These are phyloP conservation scores for Diaporthe amygdali DNA, from an alignment of 2,329 filamentous ascomycete genomes.

Conservation along the genomic window DNA sequence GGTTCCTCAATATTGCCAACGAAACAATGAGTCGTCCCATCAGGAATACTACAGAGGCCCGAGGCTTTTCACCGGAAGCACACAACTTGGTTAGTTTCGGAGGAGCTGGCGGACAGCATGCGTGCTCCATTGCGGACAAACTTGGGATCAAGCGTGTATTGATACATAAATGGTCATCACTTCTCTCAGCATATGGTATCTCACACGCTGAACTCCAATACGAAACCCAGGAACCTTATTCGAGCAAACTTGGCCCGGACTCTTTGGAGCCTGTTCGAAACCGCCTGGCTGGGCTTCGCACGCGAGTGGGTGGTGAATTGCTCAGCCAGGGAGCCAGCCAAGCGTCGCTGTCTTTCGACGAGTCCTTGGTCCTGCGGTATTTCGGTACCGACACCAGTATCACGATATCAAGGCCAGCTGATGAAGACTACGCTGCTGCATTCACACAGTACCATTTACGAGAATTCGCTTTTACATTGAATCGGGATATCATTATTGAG, in stretches of 20 bases:
- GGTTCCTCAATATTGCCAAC: constrained; percentile 75
- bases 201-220: constrained; percentile 42
- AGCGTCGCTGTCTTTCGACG: constrained; percentile 38
- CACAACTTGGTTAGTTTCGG: constrained; percentile 35
- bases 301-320: constrained; percentile 36
- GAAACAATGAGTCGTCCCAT: constrained; percentile 77
- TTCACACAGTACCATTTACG: constrained; percentile 44
- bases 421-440: constrained; percentile 38
- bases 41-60: constrained; percentile 62
- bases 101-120: constrained; percentile 45
- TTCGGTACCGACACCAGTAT: constrained; percentile 47
- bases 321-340: constrained; percentile 27
- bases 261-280: constrained; percentile 26
- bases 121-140: constrained; percentile 41
- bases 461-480: constrained; percentile 47
- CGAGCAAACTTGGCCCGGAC: constrained; percentile 28
- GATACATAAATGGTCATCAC: constrained; percentile 39
- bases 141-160: constrained; percentile 43
- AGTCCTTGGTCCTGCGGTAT: constrained; percentile 51
- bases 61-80: constrained; percentile 43
- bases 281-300: background rate
- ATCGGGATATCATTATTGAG: constrained; percentile 45
- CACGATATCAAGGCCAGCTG: constrained; percentile 40
- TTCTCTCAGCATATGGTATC: constrained; percentile 48
- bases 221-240: constrained; percentile 38